Evolutionary conservation across 371 early-diverging fungal species (phyloP).

Genomic region (Apophysomyces sp.): DNA sequence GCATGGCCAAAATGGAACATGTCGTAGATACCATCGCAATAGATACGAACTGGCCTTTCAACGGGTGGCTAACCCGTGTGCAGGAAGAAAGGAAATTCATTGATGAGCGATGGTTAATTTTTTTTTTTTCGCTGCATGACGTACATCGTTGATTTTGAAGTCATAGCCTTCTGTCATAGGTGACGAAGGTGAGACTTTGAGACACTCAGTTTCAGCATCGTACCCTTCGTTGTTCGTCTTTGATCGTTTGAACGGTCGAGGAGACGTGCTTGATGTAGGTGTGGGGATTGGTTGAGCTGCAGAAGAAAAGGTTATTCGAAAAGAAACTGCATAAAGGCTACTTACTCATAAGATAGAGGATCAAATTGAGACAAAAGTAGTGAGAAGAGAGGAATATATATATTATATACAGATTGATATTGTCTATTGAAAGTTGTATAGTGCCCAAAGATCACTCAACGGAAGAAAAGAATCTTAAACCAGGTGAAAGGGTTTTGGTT

Average conservation of each 20-base stretch:
- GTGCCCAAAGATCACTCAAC: too few relatives aligned
- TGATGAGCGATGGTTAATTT: not conserved
- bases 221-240: slow-evolving; percentile 11
- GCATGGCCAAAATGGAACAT: slow-evolving; percentile 96
- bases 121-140: not conserved
- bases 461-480: not conserved
- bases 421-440: too few relatives aligned
- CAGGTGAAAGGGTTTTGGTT: not conserved
- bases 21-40: slow-evolving; percentile 95
- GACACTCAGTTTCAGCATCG: not conserved
- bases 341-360: not conserved
- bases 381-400: slow-evolving; percentile 9
- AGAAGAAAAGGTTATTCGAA: slow-evolving; percentile 7
- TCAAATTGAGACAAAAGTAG: not conserved
- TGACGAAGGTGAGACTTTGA: not conserved
- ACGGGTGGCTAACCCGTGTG: slow-evolving; percentile 52
- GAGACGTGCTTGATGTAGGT: slow-evolving; percentile 4
- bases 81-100: not conserved
- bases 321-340: not conserved
- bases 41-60: slow-evolving; percentile 81
- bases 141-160: slow-evolving; percentile 22
- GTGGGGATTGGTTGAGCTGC: slow-evolving; percentile 4
- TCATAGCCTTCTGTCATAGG: slow-evolving; percentile 14
- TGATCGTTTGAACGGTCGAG: slow-evolving; percentile 6
- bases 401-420: too few relatives aligned